Percentiles rank a stretch among this genome's conserved stretches.
These are phyloP conservation scores for Citrus cavaleriei DNA, from an alignment of 345 rosid genomes.

Conservation along the genomic window DNA sequence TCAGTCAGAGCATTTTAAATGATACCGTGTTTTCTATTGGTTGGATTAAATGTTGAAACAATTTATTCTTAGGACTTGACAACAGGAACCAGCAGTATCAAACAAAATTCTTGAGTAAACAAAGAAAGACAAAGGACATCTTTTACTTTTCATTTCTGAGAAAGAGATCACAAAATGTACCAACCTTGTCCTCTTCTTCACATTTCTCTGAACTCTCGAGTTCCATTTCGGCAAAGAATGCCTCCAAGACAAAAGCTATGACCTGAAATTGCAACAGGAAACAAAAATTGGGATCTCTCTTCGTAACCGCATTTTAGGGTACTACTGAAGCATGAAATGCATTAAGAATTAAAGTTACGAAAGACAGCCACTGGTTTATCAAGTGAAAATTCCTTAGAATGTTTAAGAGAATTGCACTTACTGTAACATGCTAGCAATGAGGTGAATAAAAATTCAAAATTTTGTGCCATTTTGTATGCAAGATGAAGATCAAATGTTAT, in stretches of 20 bases:
- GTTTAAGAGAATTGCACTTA: neutral
- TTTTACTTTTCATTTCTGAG: neutral
- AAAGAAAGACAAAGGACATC: neutral
- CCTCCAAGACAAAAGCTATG: constrained; percentile 97
- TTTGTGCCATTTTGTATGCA: neutral
- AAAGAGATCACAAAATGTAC: constrained; percentile 11
- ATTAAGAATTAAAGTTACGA: neutral
- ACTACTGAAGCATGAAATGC: neutral
- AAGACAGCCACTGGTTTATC: neutral
- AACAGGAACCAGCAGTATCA: neutral
- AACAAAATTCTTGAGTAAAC: neutral
- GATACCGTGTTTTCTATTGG: neutral
- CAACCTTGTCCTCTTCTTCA: constrained; percentile 55
- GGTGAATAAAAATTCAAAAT: neutral
- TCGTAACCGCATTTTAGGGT: neutral
- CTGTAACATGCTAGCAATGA: neutral
- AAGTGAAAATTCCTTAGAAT: neutral
- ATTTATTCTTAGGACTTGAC: neutral
- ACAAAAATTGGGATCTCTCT: constrained; percentile 1
- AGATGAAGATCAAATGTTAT: neutral
- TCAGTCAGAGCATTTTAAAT: neutral
- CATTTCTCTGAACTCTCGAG: constrained; percentile 59
- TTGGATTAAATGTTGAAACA: neutral
- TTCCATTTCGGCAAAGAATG: constrained; percentile 93
- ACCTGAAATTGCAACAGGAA: constrained; percentile 49